Base-by-base conservation (phyloP, 2,329 filamentous ascomycete species). In the Trichophyton benhamiae region DNA sequence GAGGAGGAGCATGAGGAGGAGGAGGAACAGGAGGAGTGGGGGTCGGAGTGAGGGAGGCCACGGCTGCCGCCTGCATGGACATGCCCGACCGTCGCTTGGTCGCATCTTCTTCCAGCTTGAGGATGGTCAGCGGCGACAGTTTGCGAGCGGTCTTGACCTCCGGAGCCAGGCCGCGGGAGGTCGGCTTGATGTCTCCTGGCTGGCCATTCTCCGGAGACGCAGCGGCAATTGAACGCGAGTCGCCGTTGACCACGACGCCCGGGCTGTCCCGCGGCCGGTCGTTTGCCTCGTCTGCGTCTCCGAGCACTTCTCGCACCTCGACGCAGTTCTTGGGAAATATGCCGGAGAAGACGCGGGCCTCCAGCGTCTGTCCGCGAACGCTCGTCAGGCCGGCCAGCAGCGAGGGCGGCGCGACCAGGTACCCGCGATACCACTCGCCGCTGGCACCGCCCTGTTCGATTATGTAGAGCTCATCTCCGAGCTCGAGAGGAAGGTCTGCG, bases 391-490 rank as follows among this genome's bases (percentile, higher is more conserved):
- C 94, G 17, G 94, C 89, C 63, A 99, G 83, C 72, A 99, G 79
- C 68, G 91, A 96, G 20, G 94, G 94, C 59, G 94, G 92, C 65
- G 94, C 91, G 67, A 99, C 88, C 63, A 99, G 82, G 75, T 99
- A 99, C 63, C 94, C 94, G 60, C 94, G 87, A 75, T 92, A 88
- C 95, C 94, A 99, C 72, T 89, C 84, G 69, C 88, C 89, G 76
- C 95, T 85, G 42, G 72, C 76, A 22, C 90, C 87, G 44, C 92
- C 95, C 76, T 97, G 90, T 76, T 97, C 92, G 72, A 99, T 96
- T 67, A 99, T 95, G 77, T 99, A 99, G 66, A 99, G 81, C 77
- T 99, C 94, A 82, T 99, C 94, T 73, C 94, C 94, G 66, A 99
- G 89, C 76, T 99, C 91, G 72, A 99, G 87, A 8, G 95, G 94